These are phyloP conservation scores for Aspergillus texensis DNA, from an alignment of 2,329 filamentous ascomycete species.

Conservation along the genomic window DNA sequence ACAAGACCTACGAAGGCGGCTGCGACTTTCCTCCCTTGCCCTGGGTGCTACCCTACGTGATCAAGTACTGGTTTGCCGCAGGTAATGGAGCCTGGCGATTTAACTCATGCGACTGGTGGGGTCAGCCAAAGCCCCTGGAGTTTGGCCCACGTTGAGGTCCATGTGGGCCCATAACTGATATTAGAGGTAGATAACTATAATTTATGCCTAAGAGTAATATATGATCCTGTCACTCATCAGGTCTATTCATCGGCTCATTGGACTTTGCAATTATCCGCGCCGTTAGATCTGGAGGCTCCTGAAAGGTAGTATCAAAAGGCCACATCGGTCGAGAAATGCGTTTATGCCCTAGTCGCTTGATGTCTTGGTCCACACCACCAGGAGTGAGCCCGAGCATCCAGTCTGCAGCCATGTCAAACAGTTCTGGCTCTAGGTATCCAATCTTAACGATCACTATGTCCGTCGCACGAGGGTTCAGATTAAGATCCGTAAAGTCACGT, in stretches of 20 bases:
- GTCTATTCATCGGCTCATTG: constrained; percentile 10
- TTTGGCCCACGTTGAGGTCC: neutral
- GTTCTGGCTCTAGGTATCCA: constrained; percentile 58
- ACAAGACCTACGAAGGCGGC: neutral
- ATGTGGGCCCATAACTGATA: neutral
- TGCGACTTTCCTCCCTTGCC: neutral
- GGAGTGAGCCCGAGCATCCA: constrained; percentile 60
- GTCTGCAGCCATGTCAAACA: constrained; percentile 56
- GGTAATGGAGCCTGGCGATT: neutral
- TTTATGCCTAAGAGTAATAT: neutral
- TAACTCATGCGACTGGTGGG: neutral
- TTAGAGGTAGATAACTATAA: neutral
- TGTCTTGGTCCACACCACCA: constrained; percentile 58
- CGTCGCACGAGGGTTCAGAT: constrained; percentile 49
- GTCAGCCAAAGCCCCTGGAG: neutral
- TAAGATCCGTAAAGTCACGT: constrained; percentile 54
- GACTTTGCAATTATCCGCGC: constrained; percentile 42
- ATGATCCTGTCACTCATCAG: constrained; percentile 23
- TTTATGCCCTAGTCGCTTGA: constrained; percentile 52
- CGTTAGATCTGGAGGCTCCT: constrained; percentile 37
- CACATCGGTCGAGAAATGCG: constrained; percentile 55
- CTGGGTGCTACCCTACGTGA: neutral
- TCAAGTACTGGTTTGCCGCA: neutral
- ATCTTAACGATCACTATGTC: constrained; percentile 61
- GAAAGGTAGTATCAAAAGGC: constrained; percentile 47